Evolutionary conservation across 768 basidiomycete species (phyloP).

Genomic region (Termitomyces sp.): DNA sequence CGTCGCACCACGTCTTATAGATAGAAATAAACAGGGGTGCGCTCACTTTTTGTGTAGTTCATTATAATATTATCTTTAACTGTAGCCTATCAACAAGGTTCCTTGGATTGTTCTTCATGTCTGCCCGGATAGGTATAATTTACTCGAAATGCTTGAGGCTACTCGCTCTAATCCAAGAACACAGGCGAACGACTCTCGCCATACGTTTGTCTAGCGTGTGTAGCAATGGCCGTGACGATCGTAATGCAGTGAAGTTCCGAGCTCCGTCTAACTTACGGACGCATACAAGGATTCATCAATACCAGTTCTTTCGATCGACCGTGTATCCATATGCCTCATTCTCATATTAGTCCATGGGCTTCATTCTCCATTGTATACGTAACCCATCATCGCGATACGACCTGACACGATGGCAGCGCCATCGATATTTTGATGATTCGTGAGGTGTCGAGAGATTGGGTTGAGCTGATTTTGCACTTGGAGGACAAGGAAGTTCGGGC

Average conservation of each 20-base stretch:
- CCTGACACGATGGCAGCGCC: too few relatives aligned
- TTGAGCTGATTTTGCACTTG: background rate
- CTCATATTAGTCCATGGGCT: background rate
- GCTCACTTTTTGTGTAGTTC: slow-evolving; percentile 13
- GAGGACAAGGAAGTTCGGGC: background rate
- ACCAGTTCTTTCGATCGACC: background rate
- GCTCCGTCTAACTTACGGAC: slow-evolving; percentile 7
- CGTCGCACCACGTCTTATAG: slow-evolving; percentile 83
- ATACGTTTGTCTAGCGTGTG: slow-evolving; percentile 89
- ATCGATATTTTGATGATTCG: background rate
- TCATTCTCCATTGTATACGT: background rate
- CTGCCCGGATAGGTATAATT: slow-evolving; percentile 82
- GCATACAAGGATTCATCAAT: background rate
- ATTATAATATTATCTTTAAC: background rate
- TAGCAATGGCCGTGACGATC: slow-evolving; percentile 85
- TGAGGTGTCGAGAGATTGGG: background rate
- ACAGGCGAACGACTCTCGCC: slow-evolving; percentile 93
- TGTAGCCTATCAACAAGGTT: slow-evolving; percentile 45
- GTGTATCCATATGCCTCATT: background rate
- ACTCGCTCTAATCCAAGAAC: background rate
- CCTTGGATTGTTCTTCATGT: slow-evolving; percentile 91
- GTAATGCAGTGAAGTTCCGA: slow-evolving; percentile 27
- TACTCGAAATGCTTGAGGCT: background rate
- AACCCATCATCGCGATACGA: background rate
- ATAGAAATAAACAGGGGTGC: slow-evolving; percentile 93